Percentiles rank a stretch among this genome's conserved stretches.
phyloP scores from a whole-genome alignment of 2,329 filamentous ascomycete genomes.

The Curvularia spicifera region DNA sequence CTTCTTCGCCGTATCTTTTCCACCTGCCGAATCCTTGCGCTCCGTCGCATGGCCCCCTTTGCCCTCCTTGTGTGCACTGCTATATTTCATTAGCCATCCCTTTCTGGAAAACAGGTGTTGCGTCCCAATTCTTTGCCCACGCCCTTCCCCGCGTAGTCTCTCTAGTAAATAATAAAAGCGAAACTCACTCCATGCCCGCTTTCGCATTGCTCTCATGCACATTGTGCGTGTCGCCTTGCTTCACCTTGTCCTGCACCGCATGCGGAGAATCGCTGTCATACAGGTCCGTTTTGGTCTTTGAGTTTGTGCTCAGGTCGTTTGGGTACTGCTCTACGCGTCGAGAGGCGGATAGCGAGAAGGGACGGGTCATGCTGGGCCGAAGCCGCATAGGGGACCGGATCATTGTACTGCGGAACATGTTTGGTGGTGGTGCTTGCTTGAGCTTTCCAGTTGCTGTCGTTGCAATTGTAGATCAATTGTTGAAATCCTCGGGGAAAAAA shows the following conservation, averaged over 20 bases:
- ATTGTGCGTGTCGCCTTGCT: constrained; percentile 46
- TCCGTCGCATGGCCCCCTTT: constrained; percentile 52
- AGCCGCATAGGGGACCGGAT: constrained; percentile 18
- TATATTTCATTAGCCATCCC: constrained; percentile 12
- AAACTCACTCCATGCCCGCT: constrained; percentile 44
- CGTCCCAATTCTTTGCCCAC: too few species aligned
- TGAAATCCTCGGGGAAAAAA: background rate
- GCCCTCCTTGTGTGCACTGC: constrained; percentile 36
- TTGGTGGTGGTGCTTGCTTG: background rate
- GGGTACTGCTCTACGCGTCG: constrained; percentile 22
- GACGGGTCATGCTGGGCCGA: constrained; percentile 10
- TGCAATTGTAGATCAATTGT: background rate
- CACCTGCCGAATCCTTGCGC: constrained; percentile 47
- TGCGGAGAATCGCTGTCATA: constrained; percentile 35
- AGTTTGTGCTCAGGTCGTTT: constrained; percentile 27
- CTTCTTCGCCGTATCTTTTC: constrained; percentile 52
- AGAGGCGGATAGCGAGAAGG: constrained; percentile 27
- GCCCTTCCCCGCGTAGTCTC: too few species aligned
- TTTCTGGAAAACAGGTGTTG: background rate
- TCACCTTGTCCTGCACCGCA: constrained; percentile 31
- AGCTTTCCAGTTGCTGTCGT: background rate
- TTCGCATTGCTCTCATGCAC: constrained; percentile 42
- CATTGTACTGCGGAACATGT: constrained; percentile 22
- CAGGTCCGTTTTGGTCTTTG: constrained; percentile 33
- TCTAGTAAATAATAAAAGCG: too few species aligned